These are phyloP conservation scores for Xylaria sp. DNA, from an alignment of 2,329 filamentous ascomycete genomes.

Conservation along the genomic window DNA sequence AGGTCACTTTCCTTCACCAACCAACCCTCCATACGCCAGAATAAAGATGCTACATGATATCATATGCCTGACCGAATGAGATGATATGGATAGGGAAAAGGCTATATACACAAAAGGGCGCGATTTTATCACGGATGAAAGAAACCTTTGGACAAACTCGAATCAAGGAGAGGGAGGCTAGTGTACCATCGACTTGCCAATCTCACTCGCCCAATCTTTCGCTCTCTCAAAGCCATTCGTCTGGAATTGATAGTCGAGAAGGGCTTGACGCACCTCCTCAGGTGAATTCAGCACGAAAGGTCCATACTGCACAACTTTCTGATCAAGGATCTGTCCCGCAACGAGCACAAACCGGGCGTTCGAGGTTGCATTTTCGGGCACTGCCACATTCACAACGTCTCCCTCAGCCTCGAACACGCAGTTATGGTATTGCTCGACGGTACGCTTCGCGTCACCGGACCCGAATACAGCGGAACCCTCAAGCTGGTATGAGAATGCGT, in stretches of 20 bases:
- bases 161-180: slow-evolving; percentile 24
- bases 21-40: slow-evolving; percentile 22
- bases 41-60: slow-evolving; percentile 26
- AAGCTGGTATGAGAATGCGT: slow-evolving; percentile 89
- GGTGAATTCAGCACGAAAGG: slow-evolving; percentile 74
- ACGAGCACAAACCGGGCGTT: slow-evolving; percentile 68
- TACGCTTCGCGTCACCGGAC: slow-evolving; percentile 60
- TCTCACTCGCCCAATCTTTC: slow-evolving; percentile 74
- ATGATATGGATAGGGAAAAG: slow-evolving; percentile 18
- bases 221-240: slow-evolving; percentile 77
- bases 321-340: slow-evolving; percentile 75
- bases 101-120: slow-evolving; percentile 26
- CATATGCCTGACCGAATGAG: slow-evolving; percentile 11
- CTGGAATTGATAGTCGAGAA: slow-evolving; percentile 72
- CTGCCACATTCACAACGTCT: slow-evolving; percentile 77
- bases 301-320: slow-evolving; percentile 77
- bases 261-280: slow-evolving; percentile 73
- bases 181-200: slow-evolving; percentile 50
- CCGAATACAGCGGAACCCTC: slow-evolving; percentile 75
- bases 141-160: background rate
- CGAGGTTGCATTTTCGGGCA: slow-evolving; percentile 70
- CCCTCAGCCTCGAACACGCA: slow-evolving; percentile 87
- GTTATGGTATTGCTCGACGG: slow-evolving; percentile 81
- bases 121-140: background rate
- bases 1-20: slow-evolving; percentile 24